Conservation (phyloP, 2,329 filamentous ascomycete species). For the Cytospora leucostoma region DNA sequence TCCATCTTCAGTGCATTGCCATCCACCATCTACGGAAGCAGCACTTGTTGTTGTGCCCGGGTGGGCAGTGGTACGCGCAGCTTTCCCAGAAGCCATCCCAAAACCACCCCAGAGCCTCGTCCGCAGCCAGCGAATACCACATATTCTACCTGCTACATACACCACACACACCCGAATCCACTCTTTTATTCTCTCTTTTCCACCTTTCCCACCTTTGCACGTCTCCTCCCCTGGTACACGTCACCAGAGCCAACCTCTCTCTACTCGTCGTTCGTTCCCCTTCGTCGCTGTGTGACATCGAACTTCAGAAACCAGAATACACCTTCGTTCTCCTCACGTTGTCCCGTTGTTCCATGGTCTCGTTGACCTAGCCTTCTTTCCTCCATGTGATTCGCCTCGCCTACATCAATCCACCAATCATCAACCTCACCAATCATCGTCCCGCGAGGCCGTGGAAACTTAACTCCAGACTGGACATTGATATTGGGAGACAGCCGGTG, state of each 20-base stretch:
- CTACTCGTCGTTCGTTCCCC: background rate
- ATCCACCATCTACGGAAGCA: background rate
- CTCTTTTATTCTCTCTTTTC: constrained; percentile 7
- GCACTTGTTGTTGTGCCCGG: background rate
- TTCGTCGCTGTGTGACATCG: constrained; percentile 8
- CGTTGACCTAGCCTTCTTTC: background rate
- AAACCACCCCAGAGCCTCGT: constrained; percentile 17
- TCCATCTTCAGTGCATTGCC: background rate
- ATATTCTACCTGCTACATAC: too few species aligned
- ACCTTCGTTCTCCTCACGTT: background rate
- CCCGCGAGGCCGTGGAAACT: background rate
- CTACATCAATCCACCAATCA: background rate
- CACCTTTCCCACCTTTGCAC: constrained; percentile 14
- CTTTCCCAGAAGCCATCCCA: constrained; percentile 9
- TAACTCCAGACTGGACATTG: background rate
- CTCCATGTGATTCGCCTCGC: background rate
- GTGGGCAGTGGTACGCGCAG: constrained; percentile 3
- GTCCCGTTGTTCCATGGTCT: background rate
- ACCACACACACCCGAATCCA: constrained; percentile 11
- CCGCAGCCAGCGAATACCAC: constrained; percentile 18
- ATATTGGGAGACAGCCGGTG: background rate
- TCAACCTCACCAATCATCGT: background rate
- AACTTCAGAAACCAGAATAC: background rate
- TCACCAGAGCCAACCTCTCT: constrained; percentile 11
- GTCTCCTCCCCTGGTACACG: constrained; percentile 4